Evolutionary conservation across 2,329 filamentous ascomycete genomes (phyloP), one percentile per base, ranked within the genome.

Genomic region (Blumeria graminis): DNA sequence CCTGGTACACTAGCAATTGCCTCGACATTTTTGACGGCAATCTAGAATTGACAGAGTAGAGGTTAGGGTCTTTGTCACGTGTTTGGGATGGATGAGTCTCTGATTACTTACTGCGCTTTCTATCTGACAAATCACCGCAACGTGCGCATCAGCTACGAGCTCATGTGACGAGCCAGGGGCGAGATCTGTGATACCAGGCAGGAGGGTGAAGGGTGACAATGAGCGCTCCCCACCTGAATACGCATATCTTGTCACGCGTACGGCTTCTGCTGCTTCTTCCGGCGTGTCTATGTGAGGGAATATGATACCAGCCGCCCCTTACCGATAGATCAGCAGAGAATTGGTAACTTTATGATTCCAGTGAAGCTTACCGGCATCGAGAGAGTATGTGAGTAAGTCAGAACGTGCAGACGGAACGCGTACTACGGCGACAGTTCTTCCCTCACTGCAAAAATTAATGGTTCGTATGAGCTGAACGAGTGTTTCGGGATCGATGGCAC

Each of bases 61-160:
- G 22, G 4, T 28, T 28, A 28, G 22, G 22, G 22, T 2, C 22
- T 28, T 28, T 28, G 22, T 28, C 22, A 28, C 22, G 22, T 28
- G 22, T 4, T 2, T 28, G 22, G 1, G 22, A 28, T 43, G 10
- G 39, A 43, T 6, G 14, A 43, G 6, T 43, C 6, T 43, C 6
- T 33, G 22, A 28, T 28, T 36, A 45, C 54, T 28, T n/a, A 45
- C 38, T 28, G 41, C 13, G 34, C 28, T 45, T 32, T 55, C 54
- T 4, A 55, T 55, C 38, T 55, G 54, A 34, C 54, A 55, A 16
- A 55, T 45, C 16, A 55, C 54, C 13, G 54, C 54, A 32, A 45
- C 35, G 14, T 45, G 22, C 16, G 33, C n/a, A 55, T 55, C 54
- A 13, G 38, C 38, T 16, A 55, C 38, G 34, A 28, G 38, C 7